Conservation (phyloP, 2,329 filamentous ascomycete species). For the Sclerotinia borealis region DNA sequence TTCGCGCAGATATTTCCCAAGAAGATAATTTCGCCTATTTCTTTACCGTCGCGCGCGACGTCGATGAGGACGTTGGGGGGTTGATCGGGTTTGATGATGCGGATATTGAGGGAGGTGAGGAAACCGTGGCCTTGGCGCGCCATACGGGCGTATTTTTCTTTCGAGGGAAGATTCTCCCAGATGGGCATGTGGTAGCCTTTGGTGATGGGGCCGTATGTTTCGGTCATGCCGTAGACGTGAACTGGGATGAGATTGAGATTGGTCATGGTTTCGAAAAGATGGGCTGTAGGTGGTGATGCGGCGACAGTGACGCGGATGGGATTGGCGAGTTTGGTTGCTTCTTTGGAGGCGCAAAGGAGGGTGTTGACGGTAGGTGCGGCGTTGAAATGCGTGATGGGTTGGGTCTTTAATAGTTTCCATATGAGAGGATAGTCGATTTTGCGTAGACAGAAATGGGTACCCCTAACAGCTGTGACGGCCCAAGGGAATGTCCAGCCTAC, state of each 20-base stretch:
- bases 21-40: constrained; percentile 82
- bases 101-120: constrained; percentile 71
- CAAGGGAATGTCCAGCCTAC: constrained; percentile 69
- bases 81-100: constrained; percentile 75
- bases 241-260: constrained; percentile 78
- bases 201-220: constrained; percentile 94
- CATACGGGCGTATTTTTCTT: constrained; percentile 84
- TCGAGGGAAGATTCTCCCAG: constrained; percentile 68
- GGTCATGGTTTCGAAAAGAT: constrained; percentile 87
- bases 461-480: constrained; percentile 86
- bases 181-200: constrained; percentile 83
- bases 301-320: constrained; percentile 86
- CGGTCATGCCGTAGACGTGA: constrained; percentile 82
- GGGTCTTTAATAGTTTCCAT: constrained; percentile 80
- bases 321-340: constrained; percentile 62
- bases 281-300: constrained; percentile 80
- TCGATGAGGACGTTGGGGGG: constrained; percentile 61
- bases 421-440: constrained; percentile 95
- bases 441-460: constrained; percentile 89
- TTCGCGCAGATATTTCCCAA: constrained; percentile 85
- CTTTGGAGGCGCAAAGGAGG: constrained; percentile 71
- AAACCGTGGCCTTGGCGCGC: constrained; percentile 91
- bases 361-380: constrained; percentile 97
- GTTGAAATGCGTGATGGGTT: constrained; percentile 90
- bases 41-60: constrained; percentile 62